These are phyloP conservation scores for Raddia distichophylla DNA, from an alignment of 176 grass and related monocot species.

Conservation along the genomic window DNA sequence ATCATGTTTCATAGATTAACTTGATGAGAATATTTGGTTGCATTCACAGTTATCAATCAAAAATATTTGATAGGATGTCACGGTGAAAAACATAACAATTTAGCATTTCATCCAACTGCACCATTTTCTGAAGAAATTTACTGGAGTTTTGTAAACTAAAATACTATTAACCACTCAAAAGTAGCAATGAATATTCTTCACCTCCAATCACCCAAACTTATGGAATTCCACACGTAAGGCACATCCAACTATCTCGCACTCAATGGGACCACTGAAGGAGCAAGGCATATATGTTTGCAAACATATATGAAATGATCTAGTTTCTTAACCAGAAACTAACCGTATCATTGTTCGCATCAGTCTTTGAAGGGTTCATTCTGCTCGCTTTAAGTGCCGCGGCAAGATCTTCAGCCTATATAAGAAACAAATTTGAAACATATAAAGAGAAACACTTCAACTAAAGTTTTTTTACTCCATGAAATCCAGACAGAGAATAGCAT, in stretches of 20 bases:
- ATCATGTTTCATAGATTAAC: conserved; percentile 1
- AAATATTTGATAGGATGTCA: neutral
- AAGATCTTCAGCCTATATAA: conserved; percentile 90
- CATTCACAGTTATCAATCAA: neutral
- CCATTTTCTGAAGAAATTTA: neutral
- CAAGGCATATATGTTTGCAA: conserved; percentile 8
- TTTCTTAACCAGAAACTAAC: conserved; percentile 47
- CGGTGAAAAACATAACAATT: neutral
- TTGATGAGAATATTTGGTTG: conserved; percentile 12
- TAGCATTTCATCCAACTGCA: neutral
- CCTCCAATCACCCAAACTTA: neutral
- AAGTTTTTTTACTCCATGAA: neutral
- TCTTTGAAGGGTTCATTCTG: conserved; percentile 62
- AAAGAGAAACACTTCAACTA: conserved; percentile 2
- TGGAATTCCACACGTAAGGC: conserved; percentile 1
- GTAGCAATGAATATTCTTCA: neutral
- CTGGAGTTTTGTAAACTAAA: neutral
- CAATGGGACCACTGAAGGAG: neutral
- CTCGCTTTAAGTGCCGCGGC: conserved; percentile 72
- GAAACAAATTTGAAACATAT: neutral
- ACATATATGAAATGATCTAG: conserved; percentile 7
- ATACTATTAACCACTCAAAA: neutral
- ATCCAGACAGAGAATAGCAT: conserved; percentile 23
- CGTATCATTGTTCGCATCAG: conserved; percentile 49
- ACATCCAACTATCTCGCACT: conserved; percentile 25